A percentile compares a stretch with the other conserved stretches of the same genome.
phyloP scores from a whole-genome alignment of 1,284 basidiomycete species.

The Grifola frondosa region DNA sequence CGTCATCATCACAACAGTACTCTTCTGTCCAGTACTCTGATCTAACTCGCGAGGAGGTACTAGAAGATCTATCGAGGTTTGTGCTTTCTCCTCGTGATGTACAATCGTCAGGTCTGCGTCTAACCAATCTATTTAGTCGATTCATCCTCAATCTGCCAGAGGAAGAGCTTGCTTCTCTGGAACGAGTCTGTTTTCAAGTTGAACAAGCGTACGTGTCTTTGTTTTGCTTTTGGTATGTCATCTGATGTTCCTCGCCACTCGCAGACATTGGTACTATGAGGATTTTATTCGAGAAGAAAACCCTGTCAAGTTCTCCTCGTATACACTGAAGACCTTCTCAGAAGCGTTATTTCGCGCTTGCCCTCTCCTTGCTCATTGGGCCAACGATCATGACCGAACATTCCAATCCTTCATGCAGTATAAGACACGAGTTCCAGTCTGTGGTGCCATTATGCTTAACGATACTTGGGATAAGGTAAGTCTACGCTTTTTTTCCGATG shows the following conservation, averaged over 20 bases:
- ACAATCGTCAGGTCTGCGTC: conserved; percentile 12
- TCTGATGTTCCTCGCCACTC: conserved; percentile 3
- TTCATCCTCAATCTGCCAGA: conserved; percentile 97
- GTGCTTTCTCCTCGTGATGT: conserved; percentile 16
- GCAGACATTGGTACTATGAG: conserved; percentile 99
- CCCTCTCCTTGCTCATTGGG: conserved; percentile 78
- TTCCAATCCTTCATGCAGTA: conserved; percentile 90
- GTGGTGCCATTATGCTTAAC: conserved; percentile 95
- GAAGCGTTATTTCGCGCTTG: conserved; percentile 86
- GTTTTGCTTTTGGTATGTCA: conserved; percentile 12
- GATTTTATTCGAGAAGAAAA: conserved; percentile 95
- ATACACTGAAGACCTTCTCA: conserved; percentile 93
- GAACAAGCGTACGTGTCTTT: conserved; percentile 86
- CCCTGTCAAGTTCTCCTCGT: conserved; percentile 76
- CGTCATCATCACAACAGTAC: conserved; percentile 33
- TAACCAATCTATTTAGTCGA: conserved; percentile 52
- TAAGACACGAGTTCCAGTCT: conserved; percentile 98
- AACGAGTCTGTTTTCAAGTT: conserved; percentile 97
- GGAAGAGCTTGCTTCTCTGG: conserved; percentile 87
- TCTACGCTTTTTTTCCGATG: conserved; percentile 7
- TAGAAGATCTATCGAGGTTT: conserved; percentile 88
- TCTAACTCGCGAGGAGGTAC: conserved; percentile 64
- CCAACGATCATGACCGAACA: conserved; percentile 75
- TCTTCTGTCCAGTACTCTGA: conserved; percentile 22
- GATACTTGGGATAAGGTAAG: conserved; percentile 88